Evolutionary conservation across 352 stramenopile genomes (phyloP).

Genomic region (Phytophthora tentaculata): DNA sequence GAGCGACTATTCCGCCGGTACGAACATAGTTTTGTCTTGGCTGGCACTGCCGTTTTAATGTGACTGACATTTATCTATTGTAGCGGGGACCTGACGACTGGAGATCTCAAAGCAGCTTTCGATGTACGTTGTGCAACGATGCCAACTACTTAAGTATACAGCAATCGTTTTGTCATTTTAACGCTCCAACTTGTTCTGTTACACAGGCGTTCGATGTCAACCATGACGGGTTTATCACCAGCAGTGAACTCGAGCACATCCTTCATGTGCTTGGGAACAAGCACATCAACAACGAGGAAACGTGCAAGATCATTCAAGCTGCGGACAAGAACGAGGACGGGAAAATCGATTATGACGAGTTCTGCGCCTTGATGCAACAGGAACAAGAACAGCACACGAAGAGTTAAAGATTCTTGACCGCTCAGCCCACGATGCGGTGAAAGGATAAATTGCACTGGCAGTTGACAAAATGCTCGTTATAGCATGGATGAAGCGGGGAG

Average conservation of each 20-base stretch:
- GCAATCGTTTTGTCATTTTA: too few relatives aligned
- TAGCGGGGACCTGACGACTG: slow-evolving; percentile 58
- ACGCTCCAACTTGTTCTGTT: background rate
- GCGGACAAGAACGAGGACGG: slow-evolving; percentile 87
- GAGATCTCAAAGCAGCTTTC: slow-evolving; percentile 71
- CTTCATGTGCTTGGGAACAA: slow-evolving; percentile 66
- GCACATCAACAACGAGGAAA: slow-evolving; percentile 49
- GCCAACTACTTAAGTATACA: too few relatives aligned
- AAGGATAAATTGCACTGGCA: too few relatives aligned
- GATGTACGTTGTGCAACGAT: slow-evolving; percentile 38
- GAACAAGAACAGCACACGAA: slow-evolving; percentile 11
- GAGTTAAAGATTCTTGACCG: slow-evolving; percentile 4
- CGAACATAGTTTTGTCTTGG: background rate
- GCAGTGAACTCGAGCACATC: slow-evolving; percentile 66
- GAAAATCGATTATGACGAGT: slow-evolving; percentile 90
- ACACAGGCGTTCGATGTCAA: slow-evolving; percentile 73
- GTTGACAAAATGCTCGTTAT: too few relatives aligned
- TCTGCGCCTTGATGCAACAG: slow-evolving; percentile 67
- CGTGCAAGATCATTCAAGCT: slow-evolving; percentile 63
- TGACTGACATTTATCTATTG: slow-evolving; percentile 4
- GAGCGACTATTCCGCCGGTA: slow-evolving; percentile 69
- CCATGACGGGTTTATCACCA: slow-evolving; percentile 75
- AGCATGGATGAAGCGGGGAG: too few relatives aligned
- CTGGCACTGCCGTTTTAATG: background rate
- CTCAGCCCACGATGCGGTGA: too few relatives aligned